These are phyloP conservation scores for Flaveria floridana DNA, from an alignment of 140 eudicot species.

Conservation along the genomic window DNA sequence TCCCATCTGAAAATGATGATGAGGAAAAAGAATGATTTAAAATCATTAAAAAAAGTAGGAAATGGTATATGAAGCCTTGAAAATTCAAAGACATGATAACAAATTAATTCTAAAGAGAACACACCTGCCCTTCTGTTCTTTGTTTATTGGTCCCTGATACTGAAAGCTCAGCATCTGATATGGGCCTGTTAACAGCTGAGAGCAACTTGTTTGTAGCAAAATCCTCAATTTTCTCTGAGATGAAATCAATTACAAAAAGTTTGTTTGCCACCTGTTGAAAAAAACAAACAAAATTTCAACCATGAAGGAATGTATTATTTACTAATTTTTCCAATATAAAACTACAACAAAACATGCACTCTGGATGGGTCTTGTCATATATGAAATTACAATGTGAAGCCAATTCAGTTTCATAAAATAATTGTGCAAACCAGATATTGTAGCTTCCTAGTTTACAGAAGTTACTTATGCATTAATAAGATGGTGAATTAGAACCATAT, in stretches of 20 bases:
- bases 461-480: not conserved
- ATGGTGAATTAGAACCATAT: slow-evolving; percentile 2
- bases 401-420: not conserved
- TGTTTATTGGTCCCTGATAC: slow-evolving; percentile 41
- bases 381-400: not conserved
- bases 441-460: not conserved
- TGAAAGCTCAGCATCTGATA: slow-evolving; percentile 40
- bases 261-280: slow-evolving; percentile 81
- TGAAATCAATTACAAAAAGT: slow-evolving; percentile 56
- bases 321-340: not conserved
- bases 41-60: not conserved
- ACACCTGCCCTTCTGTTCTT: slow-evolving; percentile 66
- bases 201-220: slow-evolving; percentile 75
- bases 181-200: slow-evolving; percentile 56
- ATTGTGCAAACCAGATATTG: slow-evolving; percentile 5
- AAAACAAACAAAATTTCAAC: slow-evolving; percentile 24
- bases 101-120: slow-evolving; percentile 7
- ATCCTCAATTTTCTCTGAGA: slow-evolving; percentile 72
- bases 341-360: not conserved
- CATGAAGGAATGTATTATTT: not conserved
- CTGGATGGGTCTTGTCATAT: not conserved
- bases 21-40: not conserved
- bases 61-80: not conserved
- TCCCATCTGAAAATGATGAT: slow-evolving; percentile 46
- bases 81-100: not conserved